phyloP scores from a whole-genome alignment of 352 stramenopile species.

The Phytophthora pistaciae region DNA sequence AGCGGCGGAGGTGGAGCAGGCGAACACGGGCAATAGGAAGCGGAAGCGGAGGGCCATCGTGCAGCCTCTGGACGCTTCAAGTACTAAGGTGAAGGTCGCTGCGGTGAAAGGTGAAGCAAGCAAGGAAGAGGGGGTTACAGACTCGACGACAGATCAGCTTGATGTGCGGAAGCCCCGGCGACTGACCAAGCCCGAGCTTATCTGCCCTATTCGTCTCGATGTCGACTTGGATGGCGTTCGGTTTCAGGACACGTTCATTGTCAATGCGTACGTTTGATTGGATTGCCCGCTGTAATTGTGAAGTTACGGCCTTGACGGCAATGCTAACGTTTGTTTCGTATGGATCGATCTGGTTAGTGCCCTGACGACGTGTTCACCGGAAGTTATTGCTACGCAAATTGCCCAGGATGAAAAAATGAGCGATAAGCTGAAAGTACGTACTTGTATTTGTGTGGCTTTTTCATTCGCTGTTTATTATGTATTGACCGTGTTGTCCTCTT shows the following conservation, averaged over 20 bases:
- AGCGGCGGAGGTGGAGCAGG: constrained; percentile 17
- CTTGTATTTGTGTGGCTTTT: neutral
- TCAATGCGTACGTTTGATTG: constrained; percentile 60
- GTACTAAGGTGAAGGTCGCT: constrained; percentile 1
- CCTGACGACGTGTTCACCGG: constrained; percentile 43
- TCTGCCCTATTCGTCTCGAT: constrained; percentile 83
- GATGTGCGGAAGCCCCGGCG: constrained; percentile 25
- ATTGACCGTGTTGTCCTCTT: constrained; percentile 7
- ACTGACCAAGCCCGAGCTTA: constrained; percentile 43
- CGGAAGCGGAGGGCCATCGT: constrained; percentile 66
- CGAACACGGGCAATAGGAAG: constrained; percentile 47
- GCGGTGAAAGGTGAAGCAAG: constrained; percentile 1
- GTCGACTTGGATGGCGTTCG: constrained; percentile 78
- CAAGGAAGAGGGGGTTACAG: constrained; percentile 12
- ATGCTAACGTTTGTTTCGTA: constrained; percentile 4
- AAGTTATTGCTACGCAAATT: constrained; percentile 67
- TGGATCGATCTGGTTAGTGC: constrained; percentile 25
- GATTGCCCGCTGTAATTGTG: neutral
- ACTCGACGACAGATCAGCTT: constrained; percentile 22
- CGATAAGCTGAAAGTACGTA: constrained; percentile 48
- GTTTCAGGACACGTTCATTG: constrained; percentile 81
- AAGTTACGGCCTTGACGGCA: neutral
- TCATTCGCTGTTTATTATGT: neutral
- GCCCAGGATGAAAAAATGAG: constrained; percentile 68
- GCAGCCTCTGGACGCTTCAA: constrained; percentile 44